Percentiles rank a stretch among this genome's conserved stretches.
Evolutionary conservation across 2,329 filamentous ascomycete species (phyloP).

Genomic region (Tothia fuscella): DNA sequence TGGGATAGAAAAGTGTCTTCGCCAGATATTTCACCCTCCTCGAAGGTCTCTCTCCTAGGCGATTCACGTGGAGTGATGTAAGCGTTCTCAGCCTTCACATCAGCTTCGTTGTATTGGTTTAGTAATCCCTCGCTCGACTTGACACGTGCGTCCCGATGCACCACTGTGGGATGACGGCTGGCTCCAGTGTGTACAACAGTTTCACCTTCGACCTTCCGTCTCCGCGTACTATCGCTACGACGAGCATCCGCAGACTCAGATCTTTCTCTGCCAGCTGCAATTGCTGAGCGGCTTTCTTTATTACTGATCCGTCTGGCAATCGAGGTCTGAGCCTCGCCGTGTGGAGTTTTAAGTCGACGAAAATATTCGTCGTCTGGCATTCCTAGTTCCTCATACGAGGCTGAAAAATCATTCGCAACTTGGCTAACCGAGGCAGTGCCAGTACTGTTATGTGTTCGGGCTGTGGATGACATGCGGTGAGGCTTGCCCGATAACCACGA

Average conservation of each 20-base stretch:
- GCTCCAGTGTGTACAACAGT: conserved; percentile 40
- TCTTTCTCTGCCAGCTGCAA: conserved; percentile 18
- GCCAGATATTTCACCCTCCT: neutral
- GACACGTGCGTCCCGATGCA: conserved; percentile 44
- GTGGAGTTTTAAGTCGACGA: conserved; percentile 38
- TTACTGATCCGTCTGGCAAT: conserved; percentile 17
- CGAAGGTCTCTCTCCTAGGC: conserved; percentile 16
- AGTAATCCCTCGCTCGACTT: conserved; percentile 51
- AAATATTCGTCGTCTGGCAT: conserved; percentile 66
- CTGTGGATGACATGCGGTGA: conserved; percentile 36
- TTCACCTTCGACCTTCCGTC: conserved; percentile 18
- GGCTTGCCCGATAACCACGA: conserved; percentile 84
- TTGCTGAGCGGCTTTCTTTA: conserved; percentile 34
- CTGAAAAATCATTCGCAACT: conserved; percentile 38
- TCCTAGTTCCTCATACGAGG: conserved; percentile 53
- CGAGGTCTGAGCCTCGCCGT: conserved; percentile 27
- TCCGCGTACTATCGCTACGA: no score
- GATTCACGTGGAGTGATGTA: conserved; percentile 11
- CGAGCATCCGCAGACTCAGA: no score
- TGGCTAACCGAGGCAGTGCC: conserved; percentile 30
- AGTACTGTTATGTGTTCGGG: conserved; percentile 34
- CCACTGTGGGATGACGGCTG: conserved; percentile 49
- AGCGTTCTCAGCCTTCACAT: conserved; percentile 20
- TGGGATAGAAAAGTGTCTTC: conserved; percentile 36
- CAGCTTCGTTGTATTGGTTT: conserved; percentile 35